These are phyloP conservation scores for Debaryomycetaceae sp. DNA, from an alignment of 1,139 yeast genomes.

Conservation along the genomic window DNA sequence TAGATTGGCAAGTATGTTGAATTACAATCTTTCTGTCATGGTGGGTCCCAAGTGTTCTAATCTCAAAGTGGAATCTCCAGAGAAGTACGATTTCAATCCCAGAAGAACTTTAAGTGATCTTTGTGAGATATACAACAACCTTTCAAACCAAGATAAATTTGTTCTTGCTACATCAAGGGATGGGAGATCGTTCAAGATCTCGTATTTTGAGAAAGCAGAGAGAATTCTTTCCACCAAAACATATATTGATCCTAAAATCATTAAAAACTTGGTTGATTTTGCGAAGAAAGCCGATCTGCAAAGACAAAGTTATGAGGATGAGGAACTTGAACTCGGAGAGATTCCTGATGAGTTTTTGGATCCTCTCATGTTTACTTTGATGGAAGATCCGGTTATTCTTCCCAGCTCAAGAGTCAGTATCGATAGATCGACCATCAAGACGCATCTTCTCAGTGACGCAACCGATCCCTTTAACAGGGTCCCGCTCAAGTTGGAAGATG, in stretches of 20 bases:
- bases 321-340: constrained; percentile 86
- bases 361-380: constrained; percentile 91
- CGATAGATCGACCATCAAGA: constrained; percentile 87
- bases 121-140: constrained; percentile 71
- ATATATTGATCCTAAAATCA: constrained; percentile 48
- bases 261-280: constrained; percentile 51
- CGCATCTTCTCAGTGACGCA: constrained; percentile 89
- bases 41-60: constrained; percentile 95
- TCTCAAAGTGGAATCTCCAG: constrained; percentile 81
- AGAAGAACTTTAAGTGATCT: constrained; percentile 64
- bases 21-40: constrained; percentile 82
- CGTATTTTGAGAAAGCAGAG: constrained; percentile 67
- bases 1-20: constrained; percentile 91
- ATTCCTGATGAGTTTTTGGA: constrained; percentile 95
- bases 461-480: constrained; percentile 96
- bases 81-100: constrained; percentile 81
- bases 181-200: constrained; percentile 75
- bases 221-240: constrained; percentile 59
- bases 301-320: constrained; percentile 66
- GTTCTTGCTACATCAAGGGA: constrained; percentile 82
- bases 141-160: constrained; percentile 63
- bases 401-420: constrained; percentile 83
- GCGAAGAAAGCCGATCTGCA: constrained; percentile 62
- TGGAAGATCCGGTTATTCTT: constrained; percentile 92
- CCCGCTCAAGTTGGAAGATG: constrained; percentile 88